Evolutionary conservation across 306 rosid genomes (phyloP).

Genomic region (Acacia acuminata): DNA sequence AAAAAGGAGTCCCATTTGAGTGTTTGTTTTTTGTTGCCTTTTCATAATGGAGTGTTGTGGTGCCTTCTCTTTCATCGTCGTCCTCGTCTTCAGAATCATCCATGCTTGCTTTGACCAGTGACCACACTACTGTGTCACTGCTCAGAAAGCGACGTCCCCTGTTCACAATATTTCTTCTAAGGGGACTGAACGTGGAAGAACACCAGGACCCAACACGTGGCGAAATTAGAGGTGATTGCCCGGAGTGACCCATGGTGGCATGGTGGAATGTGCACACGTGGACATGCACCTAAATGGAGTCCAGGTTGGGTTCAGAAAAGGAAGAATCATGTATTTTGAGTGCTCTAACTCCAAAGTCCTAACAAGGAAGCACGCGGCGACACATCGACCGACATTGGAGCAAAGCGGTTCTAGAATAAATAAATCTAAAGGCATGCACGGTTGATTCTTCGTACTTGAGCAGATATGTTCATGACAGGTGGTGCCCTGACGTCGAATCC

Average conservation of each 20-base stretch:
- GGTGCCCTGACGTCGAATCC: too few species aligned
- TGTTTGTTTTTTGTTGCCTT: too few species aligned
- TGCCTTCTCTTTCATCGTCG: background rate
- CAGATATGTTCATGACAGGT: too few species aligned
- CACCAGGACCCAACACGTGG: slow-evolving; percentile 20
- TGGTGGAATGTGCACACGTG: background rate
- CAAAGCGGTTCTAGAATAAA: too few species aligned
- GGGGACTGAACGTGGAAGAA: background rate
- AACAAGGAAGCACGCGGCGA: too few species aligned
- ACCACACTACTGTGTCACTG: background rate
- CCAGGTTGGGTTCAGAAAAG: too few species aligned
- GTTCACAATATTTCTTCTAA: background rate
- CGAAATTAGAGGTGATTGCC: background rate
- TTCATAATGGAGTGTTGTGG: background rate
- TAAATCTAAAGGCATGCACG: too few species aligned
- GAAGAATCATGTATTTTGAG: too few species aligned
- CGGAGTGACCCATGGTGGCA: slow-evolving; percentile 2
- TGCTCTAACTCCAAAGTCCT: too few species aligned
- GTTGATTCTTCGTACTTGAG: too few species aligned
- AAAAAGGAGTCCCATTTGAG: background rate
- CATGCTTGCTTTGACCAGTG: background rate
- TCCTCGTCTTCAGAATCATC: background rate
- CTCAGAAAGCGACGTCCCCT: background rate
- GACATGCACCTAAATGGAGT: background rate
- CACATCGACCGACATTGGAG: too few species aligned